Conservation (phyloP, 2,329 filamentous ascomycete species). For the Colletotrichum sp. region DNA sequence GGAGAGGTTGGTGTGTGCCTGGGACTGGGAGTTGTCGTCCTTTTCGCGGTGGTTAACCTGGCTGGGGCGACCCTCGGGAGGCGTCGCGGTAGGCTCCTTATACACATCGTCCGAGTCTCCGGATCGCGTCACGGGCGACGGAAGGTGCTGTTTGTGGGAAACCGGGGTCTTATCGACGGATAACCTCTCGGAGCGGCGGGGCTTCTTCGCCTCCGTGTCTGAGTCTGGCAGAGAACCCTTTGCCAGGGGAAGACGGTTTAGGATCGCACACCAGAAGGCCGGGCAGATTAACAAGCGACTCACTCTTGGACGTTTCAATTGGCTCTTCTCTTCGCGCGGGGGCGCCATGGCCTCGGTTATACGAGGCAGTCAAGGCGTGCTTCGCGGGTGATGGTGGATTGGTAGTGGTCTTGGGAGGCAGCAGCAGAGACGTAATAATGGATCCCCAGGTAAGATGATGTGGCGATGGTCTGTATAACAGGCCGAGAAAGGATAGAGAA, state of each 20-base stretch:
- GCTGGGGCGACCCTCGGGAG: slow-evolving; percentile 64
- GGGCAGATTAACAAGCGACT: slow-evolving; percentile 34
- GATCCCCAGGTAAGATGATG: neutral
- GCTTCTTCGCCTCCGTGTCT: slow-evolving; percentile 78
- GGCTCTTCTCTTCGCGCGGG: slow-evolving; percentile 74
- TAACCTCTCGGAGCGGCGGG: slow-evolving; percentile 77
- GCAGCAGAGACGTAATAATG: neutral
- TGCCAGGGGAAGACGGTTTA: slow-evolving; percentile 26
- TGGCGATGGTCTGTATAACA: slow-evolving; percentile 3
- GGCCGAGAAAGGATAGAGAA: neutral
- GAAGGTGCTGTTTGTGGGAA: slow-evolving; percentile 71
- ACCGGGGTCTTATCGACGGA: slow-evolving; percentile 65
- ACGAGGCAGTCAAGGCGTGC: neutral
- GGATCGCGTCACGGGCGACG: slow-evolving; percentile 77
- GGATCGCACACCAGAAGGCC: slow-evolving; percentile 19
- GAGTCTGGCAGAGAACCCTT: slow-evolving; percentile 72
- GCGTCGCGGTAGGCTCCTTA: slow-evolving; percentile 76
- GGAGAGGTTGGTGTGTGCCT: slow-evolving; percentile 42
- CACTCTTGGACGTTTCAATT: slow-evolving; percentile 83
- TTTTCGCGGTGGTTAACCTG: slow-evolving; percentile 57
- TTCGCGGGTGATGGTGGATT: neutral
- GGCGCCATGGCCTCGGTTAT: slow-evolving; percentile 54
- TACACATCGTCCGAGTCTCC: slow-evolving; percentile 50
- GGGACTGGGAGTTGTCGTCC: slow-evolving; percentile 51
- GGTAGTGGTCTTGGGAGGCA: neutral